Evolutionary conservation across 164 flowering plant genomes (phyloP).

Genomic region (Vitis riparia): DNA sequence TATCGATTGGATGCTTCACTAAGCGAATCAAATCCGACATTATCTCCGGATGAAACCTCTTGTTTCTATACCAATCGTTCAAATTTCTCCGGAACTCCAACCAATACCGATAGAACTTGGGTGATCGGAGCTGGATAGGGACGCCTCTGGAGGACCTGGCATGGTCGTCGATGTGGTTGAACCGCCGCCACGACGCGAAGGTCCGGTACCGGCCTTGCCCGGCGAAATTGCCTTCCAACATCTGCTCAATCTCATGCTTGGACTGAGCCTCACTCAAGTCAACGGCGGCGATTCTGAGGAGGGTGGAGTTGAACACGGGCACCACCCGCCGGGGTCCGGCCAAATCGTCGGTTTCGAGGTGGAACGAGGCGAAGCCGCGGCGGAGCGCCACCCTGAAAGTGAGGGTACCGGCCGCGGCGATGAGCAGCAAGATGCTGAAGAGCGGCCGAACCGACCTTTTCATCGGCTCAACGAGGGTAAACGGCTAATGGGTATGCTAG

Average conservation of each 20-base stretch:
- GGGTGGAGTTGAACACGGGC: too few relatives aligned
- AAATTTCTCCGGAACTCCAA: constrained; percentile 52
- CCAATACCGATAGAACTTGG: constrained; percentile 56
- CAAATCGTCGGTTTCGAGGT: constrained; percentile 4
- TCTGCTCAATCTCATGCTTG: constrained; percentile 56
- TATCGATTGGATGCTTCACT: constrained; percentile 57
- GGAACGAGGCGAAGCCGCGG: constrained; percentile 15
- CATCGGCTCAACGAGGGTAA: constrained; percentile 28
- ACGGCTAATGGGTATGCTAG: constrained; percentile 14
- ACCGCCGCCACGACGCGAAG: constrained; percentile 47
- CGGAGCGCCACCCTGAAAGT: constrained; percentile 36
- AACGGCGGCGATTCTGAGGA: too few relatives aligned
- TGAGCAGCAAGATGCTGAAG: constrained; percentile 43
- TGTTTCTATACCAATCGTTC: constrained; percentile 59
- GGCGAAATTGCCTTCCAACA: constrained; percentile 59
- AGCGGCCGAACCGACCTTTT: constrained; percentile 54
- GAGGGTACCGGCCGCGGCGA: constrained; percentile 40
- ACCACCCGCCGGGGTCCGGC: background rate
- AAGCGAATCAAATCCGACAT: constrained; percentile 53
- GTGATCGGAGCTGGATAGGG: constrained; percentile 46
- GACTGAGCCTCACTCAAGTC: constrained; percentile 41
- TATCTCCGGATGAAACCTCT: constrained; percentile 51
- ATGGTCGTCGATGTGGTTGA: constrained; percentile 23
- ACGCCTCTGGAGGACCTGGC: constrained; percentile 23
- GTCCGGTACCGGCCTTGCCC: constrained; percentile 40